Evolutionary conservation across 192 early-diverging fungal species (phyloP), one percentile per base, ranked within the genome.

Genomic region (Spizellomyces punctatus): DNA sequence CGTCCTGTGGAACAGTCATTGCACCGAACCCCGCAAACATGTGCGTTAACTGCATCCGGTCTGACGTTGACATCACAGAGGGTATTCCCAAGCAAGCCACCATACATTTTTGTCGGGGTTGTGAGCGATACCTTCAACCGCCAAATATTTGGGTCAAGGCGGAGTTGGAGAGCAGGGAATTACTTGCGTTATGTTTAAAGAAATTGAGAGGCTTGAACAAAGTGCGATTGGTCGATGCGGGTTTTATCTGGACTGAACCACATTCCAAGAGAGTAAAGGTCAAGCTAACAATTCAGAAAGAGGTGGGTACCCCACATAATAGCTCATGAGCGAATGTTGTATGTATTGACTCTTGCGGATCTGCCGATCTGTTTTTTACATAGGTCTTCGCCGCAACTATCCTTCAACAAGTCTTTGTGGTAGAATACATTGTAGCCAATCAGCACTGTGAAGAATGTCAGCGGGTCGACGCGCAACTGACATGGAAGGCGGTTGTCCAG

Each of bases 211-310:
- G 95, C 14, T 83, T 98, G 63, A 83, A 79, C 63, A 99, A 97
- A 78, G 97, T 98, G 46, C 89, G 95, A 44, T 83, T 99, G 63
- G 89, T 99, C 43, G 96, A 99, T 69, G 97, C 97, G 4, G 94
- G 94, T 41, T 99, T 99, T 71, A 93, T 98, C 66, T 99, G 95
- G 95, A 99, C 97, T 5, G 97, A 99, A 77, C 91, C 92, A 16
- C 91, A 93, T 73, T 95, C 93, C 58, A 85, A 90, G 66, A 84
- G 97, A 74, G 83, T 99, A 84, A 97, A 98, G 82, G 92, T 98
- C 72, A 97, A 98, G 84, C 83, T 99, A 78, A 96, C 96, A 9
- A 98, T 99, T 68, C 97, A 99, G 79, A 99, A 99, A 78, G 97
- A 99, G 80, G 92, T 88, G 58, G 49, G 73, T 64, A 48, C 0